phyloP scores from a whole-genome alignment of 257 asterid species.

The Lycium ferocissimum region DNA sequence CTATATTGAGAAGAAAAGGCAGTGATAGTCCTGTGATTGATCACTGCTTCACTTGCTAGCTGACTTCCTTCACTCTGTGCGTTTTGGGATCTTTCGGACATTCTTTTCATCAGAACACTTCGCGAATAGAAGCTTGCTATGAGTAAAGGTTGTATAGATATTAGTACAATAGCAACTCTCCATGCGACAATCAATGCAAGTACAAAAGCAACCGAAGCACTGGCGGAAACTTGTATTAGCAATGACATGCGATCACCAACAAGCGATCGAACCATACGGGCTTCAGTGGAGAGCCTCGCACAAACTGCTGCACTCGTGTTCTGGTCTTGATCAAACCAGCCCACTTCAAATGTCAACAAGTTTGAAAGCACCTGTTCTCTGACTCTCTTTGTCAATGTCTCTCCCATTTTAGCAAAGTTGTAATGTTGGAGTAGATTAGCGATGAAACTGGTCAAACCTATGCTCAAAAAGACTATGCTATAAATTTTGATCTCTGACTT shows the following conservation, averaged over 20 bases:
- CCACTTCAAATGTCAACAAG: slow-evolving; percentile 65
- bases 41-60: slow-evolving; percentile 78
- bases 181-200: slow-evolving; percentile 64
- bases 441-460: slow-evolving; percentile 58
- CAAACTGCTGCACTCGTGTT: slow-evolving; percentile 68
- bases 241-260: slow-evolving; percentile 71
- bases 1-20: slow-evolving; percentile 74
- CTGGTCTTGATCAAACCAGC: slow-evolving; percentile 75
- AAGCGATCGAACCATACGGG: slow-evolving; percentile 61
- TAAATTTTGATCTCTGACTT: slow-evolving; percentile 52
- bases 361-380: slow-evolving; percentile 57
- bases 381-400: slow-evolving; percentile 61
- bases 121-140: slow-evolving; percentile 67
- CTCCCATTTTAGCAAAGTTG: slow-evolving; percentile 75
- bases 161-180: slow-evolving; percentile 75
- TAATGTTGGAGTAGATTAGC: slow-evolving; percentile 71
- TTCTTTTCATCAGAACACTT: slow-evolving; percentile 57
- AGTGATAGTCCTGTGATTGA: slow-evolving; percentile 71
- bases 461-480: slow-evolving; percentile 45
- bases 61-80: slow-evolving; percentile 78
- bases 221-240: slow-evolving; percentile 60
- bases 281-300: slow-evolving; percentile 64
- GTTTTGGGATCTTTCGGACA: slow-evolving; percentile 61
- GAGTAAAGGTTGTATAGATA: slow-evolving; percentile 66
- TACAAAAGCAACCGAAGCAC: slow-evolving; percentile 59